A percentile compares a stretch with the other conserved stretches of the same genome.
Conservation (phyloP, 495 filamentous ascomycete genomes). For the Venustampulla echinocandica region DNA sequence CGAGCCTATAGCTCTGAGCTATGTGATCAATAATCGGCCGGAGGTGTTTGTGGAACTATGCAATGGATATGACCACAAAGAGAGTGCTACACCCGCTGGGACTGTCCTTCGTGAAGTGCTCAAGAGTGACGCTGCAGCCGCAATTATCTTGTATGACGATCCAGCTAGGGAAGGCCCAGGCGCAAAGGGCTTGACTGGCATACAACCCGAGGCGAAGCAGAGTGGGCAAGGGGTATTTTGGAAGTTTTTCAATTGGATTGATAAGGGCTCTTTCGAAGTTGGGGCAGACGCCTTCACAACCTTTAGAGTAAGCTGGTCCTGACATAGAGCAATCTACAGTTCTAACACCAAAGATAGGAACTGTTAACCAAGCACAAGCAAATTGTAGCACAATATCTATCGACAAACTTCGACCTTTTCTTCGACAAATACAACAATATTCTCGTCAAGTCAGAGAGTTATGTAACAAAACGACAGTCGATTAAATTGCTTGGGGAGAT, state of each 20-base stretch:
- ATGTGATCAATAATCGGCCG: constrained; percentile 74
- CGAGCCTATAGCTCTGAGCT: constrained; percentile 74
- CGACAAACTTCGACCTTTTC: constrained; percentile 82
- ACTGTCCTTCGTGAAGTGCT: constrained; percentile 84
- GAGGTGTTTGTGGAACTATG: constrained; percentile 84
- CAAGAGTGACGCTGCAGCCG: constrained; percentile 81
- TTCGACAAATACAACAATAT: constrained; percentile 81
- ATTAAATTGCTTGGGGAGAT: constrained; percentile 96
- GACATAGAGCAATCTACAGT: background rate
- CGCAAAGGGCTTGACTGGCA: constrained; percentile 47
- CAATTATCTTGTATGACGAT: constrained; percentile 87
- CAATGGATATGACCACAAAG: constrained; percentile 77
- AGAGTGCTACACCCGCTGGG: constrained; percentile 89
- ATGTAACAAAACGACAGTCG: constrained; percentile 96
- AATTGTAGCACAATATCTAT: constrained; percentile 75
- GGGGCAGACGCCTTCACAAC: constrained; percentile 96
- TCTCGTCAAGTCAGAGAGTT: constrained; percentile 86
- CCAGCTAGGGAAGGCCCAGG: constrained; percentile 48
- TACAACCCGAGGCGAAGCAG: constrained; percentile 58
- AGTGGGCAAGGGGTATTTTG: constrained; percentile 82
- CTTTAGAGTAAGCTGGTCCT: constrained; percentile 60
- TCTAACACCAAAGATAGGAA: constrained; percentile 90
- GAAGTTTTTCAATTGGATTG: constrained; percentile 97
- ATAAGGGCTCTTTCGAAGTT: constrained; percentile 89
- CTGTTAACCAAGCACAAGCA: constrained; percentile 90